Base-by-base conservation (phyloP, 257 asterid genomes). In the Nicotiana undulata region DNA sequence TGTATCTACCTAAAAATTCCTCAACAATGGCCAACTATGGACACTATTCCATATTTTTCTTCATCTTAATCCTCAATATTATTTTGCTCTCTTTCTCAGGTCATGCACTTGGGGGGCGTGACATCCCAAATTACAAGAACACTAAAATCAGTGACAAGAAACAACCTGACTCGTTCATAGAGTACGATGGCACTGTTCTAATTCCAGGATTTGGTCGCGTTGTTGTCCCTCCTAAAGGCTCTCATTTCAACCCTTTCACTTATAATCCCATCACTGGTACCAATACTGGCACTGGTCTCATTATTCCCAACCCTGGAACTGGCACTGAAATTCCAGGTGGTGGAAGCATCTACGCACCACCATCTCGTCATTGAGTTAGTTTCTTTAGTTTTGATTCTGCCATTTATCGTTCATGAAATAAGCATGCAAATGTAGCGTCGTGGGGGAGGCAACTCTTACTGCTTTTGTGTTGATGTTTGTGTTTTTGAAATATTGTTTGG, bases 201-300 rank as follows among this genome's bases (percentile, higher is more conserved):
- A 65, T 92, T 72, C 97, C 97, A 0, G 97, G 98, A 32, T 17
- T 91, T 3, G 98, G 98, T 1, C 91, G 95, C 0, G 89, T 58
- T 56, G 76, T 87, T 80, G 12, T 90, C 80, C 97, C 95, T 0
- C 79, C 66, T 66, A 85, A 77, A 29, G 93, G 93, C 1, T 5
- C 85, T 16, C 56, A 79, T 9, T 29, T 68, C 29, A 79, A 89
- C 20, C 87, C 94, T 0, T 79, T 89, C 1, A 81, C 86, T 16
- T 90, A 92, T 82, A 91, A 91, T 49, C 97, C 98, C 52, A 74
- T 90, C 77, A 94, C 98, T 1, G 94, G 95, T 0, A 76, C 82
- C 22, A 86, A 85, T 12, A 83, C 79, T n/a, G 93, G 93, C 26
- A 75, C 80, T 17, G 92, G 91, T 3, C 55, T 80, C 61, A 26